Conservation (phyloP, 139 green algal genomes). For the Chlorella sorokiniana region DNA sequence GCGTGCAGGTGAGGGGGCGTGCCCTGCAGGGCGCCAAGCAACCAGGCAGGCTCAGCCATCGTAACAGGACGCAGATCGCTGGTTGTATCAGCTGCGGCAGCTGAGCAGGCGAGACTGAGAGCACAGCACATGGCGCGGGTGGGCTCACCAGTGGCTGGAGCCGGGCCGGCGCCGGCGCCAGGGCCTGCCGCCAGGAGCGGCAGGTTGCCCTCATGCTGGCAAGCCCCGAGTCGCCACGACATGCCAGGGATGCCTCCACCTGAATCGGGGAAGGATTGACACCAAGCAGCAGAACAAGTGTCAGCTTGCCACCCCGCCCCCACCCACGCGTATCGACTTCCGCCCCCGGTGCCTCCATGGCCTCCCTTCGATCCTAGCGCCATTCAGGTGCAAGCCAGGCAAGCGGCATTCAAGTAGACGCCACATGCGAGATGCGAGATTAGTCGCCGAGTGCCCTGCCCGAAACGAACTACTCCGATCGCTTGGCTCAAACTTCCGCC, state of each 20-base stretch:
- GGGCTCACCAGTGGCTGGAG: constrained; percentile 18
- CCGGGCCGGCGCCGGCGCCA: not conserved
- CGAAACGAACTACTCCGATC: too few species aligned
- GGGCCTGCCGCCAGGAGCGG: not conserved
- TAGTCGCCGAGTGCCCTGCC: not conserved
- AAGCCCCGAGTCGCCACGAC: not conserved
- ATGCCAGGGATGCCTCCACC: not conserved
- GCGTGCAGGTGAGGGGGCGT: not conserved
- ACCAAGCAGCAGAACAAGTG: not conserved
- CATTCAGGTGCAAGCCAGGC: too few species aligned
- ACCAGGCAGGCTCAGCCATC: too few species aligned
- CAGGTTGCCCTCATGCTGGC: constrained; percentile 3
- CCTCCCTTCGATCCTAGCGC: too few species aligned
- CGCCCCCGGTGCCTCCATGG: too few species aligned
- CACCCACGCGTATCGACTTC: not conserved
- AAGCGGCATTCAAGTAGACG: too few species aligned
- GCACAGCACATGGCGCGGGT: too few species aligned
- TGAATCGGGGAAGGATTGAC: not conserved
- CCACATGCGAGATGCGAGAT: not conserved
- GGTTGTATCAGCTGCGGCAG: too few species aligned
- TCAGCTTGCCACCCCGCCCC: not conserved
- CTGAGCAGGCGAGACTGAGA: too few species aligned
- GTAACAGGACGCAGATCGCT: too few species aligned
- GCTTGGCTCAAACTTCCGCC: not conserved
- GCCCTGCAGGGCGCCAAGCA: constrained; percentile 21